Conservation (phyloP, 140 eudicot genomes). For the Stevia rebaudiana region DNA sequence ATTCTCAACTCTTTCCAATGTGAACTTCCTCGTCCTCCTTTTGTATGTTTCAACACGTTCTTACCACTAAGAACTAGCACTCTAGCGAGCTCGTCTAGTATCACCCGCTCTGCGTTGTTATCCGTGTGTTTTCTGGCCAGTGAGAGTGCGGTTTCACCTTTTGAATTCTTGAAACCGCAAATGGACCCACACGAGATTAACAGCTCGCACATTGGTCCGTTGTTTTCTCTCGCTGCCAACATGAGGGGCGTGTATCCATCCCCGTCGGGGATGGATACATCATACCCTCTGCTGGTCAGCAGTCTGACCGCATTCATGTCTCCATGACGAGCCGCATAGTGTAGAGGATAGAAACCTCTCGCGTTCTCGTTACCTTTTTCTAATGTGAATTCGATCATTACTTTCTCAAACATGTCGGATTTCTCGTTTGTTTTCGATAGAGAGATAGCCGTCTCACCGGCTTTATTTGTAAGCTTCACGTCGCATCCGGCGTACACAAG, state of each 20-base stretch:
- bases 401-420: conserved; percentile 61
- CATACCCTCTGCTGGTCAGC: conserved; percentile 58
- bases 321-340: conserved; percentile 80
- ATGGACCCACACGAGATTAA: conserved; percentile 57
- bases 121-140: conserved; percentile 44
- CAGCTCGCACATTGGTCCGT: conserved; percentile 48
- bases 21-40: conserved; percentile 69
- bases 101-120: conserved; percentile 40
- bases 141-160: conserved; percentile 70
- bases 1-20: conserved; percentile 60
- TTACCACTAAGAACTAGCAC: conserved; percentile 55
- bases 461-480: conserved; percentile 51
- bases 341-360: conserved; percentile 67
- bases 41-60: conserved; percentile 57
- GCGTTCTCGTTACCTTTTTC: conserved; percentile 54
- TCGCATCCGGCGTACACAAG: conserved; percentile 85
- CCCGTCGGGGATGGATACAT: conserved; percentile 59
- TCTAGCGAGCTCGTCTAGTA: conserved; percentile 64
- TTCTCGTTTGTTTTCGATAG: conserved; percentile 44
- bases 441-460: conserved; percentile 66
- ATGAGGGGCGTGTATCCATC: conserved; percentile 88
- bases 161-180: conserved; percentile 39
- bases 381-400: conserved; percentile 78
- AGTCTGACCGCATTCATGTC: conserved; percentile 62
- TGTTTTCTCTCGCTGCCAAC: conserved; percentile 84